Evolutionary conservation across 305 asterid species (phyloP), one percentile per base, ranked within the genome.

Genomic region (Plantago lanceolata): DNA sequence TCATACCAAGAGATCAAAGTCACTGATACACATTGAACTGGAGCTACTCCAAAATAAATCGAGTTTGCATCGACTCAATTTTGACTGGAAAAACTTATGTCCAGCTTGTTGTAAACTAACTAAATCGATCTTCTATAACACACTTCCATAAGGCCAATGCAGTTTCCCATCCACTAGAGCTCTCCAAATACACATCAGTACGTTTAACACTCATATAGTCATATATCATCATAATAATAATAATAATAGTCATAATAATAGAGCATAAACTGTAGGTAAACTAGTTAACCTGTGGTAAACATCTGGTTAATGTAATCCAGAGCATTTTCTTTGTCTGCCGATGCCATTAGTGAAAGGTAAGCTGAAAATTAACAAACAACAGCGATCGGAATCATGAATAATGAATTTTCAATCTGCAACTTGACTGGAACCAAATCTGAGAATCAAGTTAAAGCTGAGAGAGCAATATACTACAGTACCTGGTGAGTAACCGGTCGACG

Each of bases 271-370:
- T 13, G 59, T 11, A 57, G 5, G n/a, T n/a, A n/a, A n/a, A n/a
- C n/a, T n/a, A n/a, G n/a, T n/a, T 55, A 48, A 92, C 98, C 98
- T 77, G 97, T 87, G 40, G 98, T 97, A 65, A 92, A 92, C 96
- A 89, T 92, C 84, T 89, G 95, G 71, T 92, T 92, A 84, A 92
- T 92, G 82, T 87, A 92, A 81, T 92, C 98, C 83, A 89, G 56
- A 64, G 96, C 88, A 77, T 89, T 87, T 82, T 90, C 90, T 78
- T 92, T 89, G 69, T 81, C 96, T 51, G 81, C 70, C 50, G 82
- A 61, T 68, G 80, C 94, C 94, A 87, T 86, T 68, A 49, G 57
- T 67, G 49, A 68, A 59, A 71, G 3, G 15, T n/a, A 17, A 54
- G 40, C 43, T 55, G 44, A 28, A 54, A 54, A 0, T 2, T 1